Percentiles rank a stretch among this genome's conserved stretches.
phyloP scores from a whole-genome alignment of 177 flowering plant genomes.

The Tripterygium wilfordii region DNA sequence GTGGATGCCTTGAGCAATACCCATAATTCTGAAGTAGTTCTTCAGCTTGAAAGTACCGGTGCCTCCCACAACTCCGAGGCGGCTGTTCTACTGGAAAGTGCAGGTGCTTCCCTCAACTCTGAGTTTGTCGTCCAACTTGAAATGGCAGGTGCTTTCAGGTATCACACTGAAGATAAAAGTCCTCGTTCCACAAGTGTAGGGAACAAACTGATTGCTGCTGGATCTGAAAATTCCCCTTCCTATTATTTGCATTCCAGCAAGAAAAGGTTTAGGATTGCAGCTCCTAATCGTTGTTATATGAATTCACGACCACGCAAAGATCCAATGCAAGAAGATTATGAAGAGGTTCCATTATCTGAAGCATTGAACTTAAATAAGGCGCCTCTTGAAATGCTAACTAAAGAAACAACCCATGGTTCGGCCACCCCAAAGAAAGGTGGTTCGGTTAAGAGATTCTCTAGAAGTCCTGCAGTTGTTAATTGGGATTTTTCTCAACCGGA shows the following conservation, averaged over 20 bases:
- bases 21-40: background rate
- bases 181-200: slow-evolving; percentile 1
- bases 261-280: slow-evolving; percentile 3
- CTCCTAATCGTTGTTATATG: background rate
- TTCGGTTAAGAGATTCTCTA: slow-evolving; percentile 1
- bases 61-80: background rate
- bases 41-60: slow-evolving; percentile 7
- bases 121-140: slow-evolving; percentile 2
- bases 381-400: slow-evolving; percentile 2
- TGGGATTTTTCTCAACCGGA: slow-evolving; percentile 11
- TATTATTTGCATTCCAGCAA: background rate
- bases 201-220: slow-evolving; percentile 2
- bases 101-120: background rate
- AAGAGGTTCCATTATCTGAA: slow-evolving; percentile 2
- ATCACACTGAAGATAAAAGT: slow-evolving; percentile 6
- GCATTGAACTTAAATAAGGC: background rate
- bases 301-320: slow-evolving; percentile 2
- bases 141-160: slow-evolving; percentile 3
- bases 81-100: slow-evolving; percentile 6
- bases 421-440: slow-evolving; percentile 4
- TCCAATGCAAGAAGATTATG: background rate
- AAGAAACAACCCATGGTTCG: slow-evolving; percentile 1
- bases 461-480: slow-evolving; percentile 3
- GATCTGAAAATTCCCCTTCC: slow-evolving; percentile 6
- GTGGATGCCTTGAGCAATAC: background rate